phyloP scores from a whole-genome alignment of 257 asterid genomes.

The Avicennia marina region DNA sequence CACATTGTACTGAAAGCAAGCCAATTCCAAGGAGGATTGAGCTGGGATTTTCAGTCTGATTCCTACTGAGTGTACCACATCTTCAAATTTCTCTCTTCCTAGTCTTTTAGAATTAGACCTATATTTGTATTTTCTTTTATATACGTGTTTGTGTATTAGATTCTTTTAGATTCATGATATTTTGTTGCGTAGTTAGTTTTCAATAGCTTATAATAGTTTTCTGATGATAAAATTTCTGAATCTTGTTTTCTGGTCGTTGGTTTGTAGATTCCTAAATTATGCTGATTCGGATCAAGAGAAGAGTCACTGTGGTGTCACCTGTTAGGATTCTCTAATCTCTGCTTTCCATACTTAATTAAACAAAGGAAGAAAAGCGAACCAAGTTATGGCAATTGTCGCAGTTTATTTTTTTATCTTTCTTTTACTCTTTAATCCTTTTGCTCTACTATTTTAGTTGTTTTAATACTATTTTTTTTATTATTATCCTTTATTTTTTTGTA shows the following conservation, averaged over 20 bases:
- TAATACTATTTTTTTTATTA: too few species aligned
- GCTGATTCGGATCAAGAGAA: slow-evolving; percentile 79
- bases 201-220: slow-evolving; percentile 5
- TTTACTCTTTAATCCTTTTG: too few species aligned
- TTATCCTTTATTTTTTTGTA: too few species aligned
- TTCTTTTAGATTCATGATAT: slow-evolving; percentile 6
- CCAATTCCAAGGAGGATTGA: slow-evolving; percentile 38
- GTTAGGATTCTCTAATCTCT: slow-evolving; percentile 59
- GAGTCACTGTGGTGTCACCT: slow-evolving; percentile 86
- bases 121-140: not conserved
- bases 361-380: not conserved
- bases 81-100: slow-evolving; percentile 77
- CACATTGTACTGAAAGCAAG: slow-evolving; percentile 25
- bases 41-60: slow-evolving; percentile 53
- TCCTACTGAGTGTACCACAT: slow-evolving; percentile 72
- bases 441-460: too few species aligned
- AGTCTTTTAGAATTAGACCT: slow-evolving; percentile 32
- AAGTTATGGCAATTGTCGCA: too few species aligned
- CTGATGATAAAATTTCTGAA: slow-evolving; percentile 45
- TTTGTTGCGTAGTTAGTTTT: slow-evolving; percentile 4
- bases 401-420: too few species aligned
- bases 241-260: slow-evolving; percentile 78
- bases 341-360: too few species aligned
- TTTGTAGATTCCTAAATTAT: slow-evolving; percentile 60
- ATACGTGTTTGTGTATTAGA: too few species aligned